Base-by-base conservation (phyloP, 306 rosid genomes). In the Cucurbita moschata region DNA sequence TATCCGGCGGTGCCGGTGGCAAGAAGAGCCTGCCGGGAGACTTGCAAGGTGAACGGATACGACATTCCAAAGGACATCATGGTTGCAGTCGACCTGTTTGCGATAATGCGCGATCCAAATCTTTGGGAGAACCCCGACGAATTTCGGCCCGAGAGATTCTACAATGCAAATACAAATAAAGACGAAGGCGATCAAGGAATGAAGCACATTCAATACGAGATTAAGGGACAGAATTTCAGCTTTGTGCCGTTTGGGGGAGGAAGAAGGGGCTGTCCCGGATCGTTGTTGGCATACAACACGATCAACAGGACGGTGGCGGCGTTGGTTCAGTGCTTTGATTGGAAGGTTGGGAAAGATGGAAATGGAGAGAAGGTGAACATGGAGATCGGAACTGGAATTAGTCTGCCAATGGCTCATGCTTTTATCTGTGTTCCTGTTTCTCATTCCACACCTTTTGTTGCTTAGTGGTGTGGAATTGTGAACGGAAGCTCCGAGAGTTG, bases 311-410 rank as follows among this genome's bases (percentile, higher is more conserved):
- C 78, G 26, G 37, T 87, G 65, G 87, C 84, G 44, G 70, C 82
- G 16, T 50, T 85, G 86, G 84, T 87, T 72, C 88, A 87, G 51
- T 87, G 86, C 76, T 87, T 87, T 78, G 88, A 87, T 78, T 87
- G 85, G 86, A 77, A 81, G 63, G 72, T 78, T 74, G 81, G 76
- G 42, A 59, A 71, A 76, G 83, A 84, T 77, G 84, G 82, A 12
- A 66, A 75, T 46, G 83, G 43, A 13, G 71, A n/a, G 16, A 79
- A 55, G 75, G 82, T 87, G 2, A 71, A 81, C 65, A 81, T 83
- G 87, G 66, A 83, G 54, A 75, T 81, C 73, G 87, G 85, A 11
- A 63, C 80, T 55, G 76, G 89, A 68, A 75, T 87, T 73, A 80
- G 85, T 64, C 75, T 87, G 75, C 75, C 76, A 49, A 82, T 82